These are phyloP conservation scores for Cutaneotrichosporon daszewskae DNA, from an alignment of 1,284 basidiomycete genomes.

Conservation along the genomic window DNA sequence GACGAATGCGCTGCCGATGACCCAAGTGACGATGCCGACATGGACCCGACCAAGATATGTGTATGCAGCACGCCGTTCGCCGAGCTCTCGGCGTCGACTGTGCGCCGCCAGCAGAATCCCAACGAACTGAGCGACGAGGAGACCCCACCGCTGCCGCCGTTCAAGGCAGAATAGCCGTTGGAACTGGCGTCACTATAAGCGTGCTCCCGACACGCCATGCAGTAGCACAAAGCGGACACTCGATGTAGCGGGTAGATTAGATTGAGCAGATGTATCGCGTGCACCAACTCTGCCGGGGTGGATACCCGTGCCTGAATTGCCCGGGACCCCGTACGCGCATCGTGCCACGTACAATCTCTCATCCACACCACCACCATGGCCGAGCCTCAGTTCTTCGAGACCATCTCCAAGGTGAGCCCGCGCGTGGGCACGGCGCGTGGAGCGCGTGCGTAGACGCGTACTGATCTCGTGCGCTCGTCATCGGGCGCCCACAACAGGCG, in stretches of 20 bases:
- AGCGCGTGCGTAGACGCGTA: not conserved
- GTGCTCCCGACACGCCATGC: no score
- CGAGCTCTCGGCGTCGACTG: conserved; percentile 31
- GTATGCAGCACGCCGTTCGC: conserved; percentile 34
- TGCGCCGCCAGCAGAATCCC: no score
- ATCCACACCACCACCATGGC: conserved; percentile 54
- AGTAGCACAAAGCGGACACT: no score
- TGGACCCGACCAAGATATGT: conserved; percentile 23
- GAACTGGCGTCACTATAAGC: no score
- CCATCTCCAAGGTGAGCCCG: conserved; percentile 64
- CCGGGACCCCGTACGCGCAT: no score
- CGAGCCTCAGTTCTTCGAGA: conserved; percentile 68
- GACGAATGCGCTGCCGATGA: conserved; percentile 17
- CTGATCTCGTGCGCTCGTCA: not conserved
- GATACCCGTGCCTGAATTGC: no score
- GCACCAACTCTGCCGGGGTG: no score
- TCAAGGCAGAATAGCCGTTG: no score
- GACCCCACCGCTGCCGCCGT: no score
- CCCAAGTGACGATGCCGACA: conserved; percentile 16
- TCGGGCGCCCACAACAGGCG: not conserved
- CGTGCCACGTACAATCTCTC: not conserved
- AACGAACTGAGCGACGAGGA: no score
- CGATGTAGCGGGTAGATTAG: no score
- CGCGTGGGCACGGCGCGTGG: not conserved
- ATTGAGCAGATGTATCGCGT: not conserved